Percentiles rank a stretch among this genome's conserved stretches.
These are phyloP conservation scores for Fulvia fulva DNA, from an alignment of 2,329 filamentous ascomycete genomes.

Conservation along the genomic window DNA sequence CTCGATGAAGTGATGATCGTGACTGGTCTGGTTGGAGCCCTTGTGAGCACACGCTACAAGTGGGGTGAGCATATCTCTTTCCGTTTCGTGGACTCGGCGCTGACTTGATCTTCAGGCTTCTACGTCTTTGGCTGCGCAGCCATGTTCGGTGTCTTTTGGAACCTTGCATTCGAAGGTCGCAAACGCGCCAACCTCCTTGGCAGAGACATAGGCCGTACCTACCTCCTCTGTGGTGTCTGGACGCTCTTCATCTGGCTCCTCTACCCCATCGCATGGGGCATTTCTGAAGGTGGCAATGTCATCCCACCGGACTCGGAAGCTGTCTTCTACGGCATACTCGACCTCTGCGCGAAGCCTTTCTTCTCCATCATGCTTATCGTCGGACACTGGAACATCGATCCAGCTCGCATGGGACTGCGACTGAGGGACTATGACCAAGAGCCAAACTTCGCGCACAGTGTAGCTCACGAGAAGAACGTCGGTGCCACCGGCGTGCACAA, in stretches of 20 bases:
- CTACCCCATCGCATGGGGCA: constrained; percentile 59
- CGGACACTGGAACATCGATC: constrained; percentile 57
- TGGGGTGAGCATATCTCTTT: constrained; percentile 52
- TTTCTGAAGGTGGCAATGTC: constrained; percentile 58
- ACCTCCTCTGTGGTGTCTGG: constrained; percentile 49
- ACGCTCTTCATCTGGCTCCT: constrained; percentile 57
- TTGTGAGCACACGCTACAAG: constrained; percentile 58
- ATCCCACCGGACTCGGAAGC: constrained; percentile 62
- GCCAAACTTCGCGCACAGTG: neutral
- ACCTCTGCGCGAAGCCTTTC: constrained; percentile 57
- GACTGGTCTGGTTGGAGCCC: constrained; percentile 58
- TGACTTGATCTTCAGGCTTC: constrained; percentile 34
- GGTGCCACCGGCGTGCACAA: neutral
- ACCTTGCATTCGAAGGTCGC: constrained; percentile 45
- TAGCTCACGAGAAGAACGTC: neutral
- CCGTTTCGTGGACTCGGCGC: neutral
- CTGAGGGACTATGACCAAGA: constrained; percentile 33
- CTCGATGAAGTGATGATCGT: constrained; percentile 61
- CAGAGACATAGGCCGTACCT: constrained; percentile 46
- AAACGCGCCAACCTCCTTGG: constrained; percentile 52
- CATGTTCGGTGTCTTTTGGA: constrained; percentile 52
- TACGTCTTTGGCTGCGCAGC: constrained; percentile 33
- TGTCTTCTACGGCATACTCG: constrained; percentile 62
- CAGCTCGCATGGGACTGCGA: constrained; percentile 49
- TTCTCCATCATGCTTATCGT: constrained; percentile 56